phyloP scores from a whole-genome alignment of 1,284 basidiomycete genomes.

The Apiotrichum brassicae region DNA sequence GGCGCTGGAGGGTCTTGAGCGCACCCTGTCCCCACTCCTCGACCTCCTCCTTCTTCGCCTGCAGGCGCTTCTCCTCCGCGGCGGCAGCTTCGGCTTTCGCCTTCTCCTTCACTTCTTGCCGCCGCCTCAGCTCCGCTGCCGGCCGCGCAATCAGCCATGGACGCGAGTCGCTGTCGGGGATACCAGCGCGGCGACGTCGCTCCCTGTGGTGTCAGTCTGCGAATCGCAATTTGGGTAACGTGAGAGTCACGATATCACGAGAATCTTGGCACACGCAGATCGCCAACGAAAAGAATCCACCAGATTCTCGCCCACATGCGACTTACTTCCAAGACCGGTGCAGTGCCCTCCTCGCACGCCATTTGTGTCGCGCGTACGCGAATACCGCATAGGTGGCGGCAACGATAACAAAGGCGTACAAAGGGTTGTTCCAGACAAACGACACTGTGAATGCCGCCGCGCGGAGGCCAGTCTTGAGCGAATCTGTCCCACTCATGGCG shows the following conservation, averaged over 20 bases:
- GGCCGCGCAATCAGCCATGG: constrained; percentile 18
- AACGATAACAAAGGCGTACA: not conserved
- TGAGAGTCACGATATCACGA: no score
- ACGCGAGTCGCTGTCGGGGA: constrained; percentile 18
- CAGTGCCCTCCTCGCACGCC: not conserved
- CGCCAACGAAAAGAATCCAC: no score
- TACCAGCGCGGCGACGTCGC: constrained; percentile 19
- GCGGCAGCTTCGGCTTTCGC: constrained; percentile 1
- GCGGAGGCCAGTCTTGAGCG: no score
- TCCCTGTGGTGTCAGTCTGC: no score
- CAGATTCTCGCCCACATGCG: no score
- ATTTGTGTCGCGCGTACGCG: not conserved
- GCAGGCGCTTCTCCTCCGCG: constrained; percentile 3
- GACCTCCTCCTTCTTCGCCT: constrained; percentile 12
- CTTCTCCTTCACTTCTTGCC: constrained; percentile 5
- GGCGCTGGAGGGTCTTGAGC: constrained; percentile 5
- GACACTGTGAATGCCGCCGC: no score
- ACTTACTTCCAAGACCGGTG: not conserved
- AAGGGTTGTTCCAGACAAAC: not conserved
- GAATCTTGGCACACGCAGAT: not conserved
- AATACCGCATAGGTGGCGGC: not conserved
- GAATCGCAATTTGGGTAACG: no score
- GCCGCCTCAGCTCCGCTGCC: constrained; percentile 16
- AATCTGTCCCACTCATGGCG: no score
- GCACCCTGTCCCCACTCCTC: constrained; percentile 13